Conservation (phyloP, 2,329 filamentous ascomycete genomes). For the Fusarium tuaranense region DNA sequence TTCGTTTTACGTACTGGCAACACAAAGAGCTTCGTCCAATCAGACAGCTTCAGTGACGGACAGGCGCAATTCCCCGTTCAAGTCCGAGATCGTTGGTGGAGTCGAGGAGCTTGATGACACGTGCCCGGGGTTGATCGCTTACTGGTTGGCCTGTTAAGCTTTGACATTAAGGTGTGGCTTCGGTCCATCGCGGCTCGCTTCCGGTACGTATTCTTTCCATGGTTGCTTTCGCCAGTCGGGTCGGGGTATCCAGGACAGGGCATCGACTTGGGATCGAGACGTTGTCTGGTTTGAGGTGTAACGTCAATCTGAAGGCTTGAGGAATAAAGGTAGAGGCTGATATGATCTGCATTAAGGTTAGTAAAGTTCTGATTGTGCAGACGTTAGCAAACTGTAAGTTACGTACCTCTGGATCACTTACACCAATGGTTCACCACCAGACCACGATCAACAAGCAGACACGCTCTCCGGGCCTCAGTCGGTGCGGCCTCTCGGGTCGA, state of each 20-base stretch:
- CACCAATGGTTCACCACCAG: not conserved
- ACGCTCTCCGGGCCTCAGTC: not conserved
- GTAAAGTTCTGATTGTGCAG: not conserved
- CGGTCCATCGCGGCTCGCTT: not conserved
- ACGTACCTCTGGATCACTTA: not conserved
- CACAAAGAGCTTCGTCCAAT: not conserved
- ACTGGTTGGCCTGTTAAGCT: conserved; percentile 2
- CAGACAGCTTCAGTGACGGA: not conserved
- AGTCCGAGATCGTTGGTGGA: not conserved
- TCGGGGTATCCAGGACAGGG: not conserved
- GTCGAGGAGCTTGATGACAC: not conserved
- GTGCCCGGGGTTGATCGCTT: not conserved
- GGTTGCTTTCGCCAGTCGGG: not conserved
- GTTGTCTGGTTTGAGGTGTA: not conserved
- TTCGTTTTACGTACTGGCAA: not conserved
- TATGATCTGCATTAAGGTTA: not conserved
- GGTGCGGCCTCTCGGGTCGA: not conserved
- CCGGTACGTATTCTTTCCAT: not conserved
- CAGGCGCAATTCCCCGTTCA: not conserved
- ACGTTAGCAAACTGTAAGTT: not conserved
- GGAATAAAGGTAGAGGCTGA: not conserved
- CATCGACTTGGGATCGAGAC: not conserved
- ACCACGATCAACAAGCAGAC: conserved; percentile 15
- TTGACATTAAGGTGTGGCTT: conserved; percentile 7
- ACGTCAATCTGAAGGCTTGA: not conserved